These are phyloP conservation scores for Hemileccinum impolitum DNA, from an alignment of 768 basidiomycete genomes.

Conservation along the genomic window DNA sequence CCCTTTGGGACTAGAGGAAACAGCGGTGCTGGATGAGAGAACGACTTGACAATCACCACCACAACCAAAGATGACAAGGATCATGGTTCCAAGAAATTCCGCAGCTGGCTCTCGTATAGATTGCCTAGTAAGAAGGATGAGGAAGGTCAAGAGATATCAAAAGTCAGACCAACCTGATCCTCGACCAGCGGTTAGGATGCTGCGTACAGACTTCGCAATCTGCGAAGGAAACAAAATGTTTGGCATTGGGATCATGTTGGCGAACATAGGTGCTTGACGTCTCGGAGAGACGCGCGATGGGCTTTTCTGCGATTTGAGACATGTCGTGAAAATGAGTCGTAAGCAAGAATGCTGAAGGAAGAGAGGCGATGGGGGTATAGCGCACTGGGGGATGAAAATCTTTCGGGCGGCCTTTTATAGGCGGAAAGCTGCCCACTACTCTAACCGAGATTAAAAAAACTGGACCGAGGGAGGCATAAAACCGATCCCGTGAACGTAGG, in stretches of 20 bases:
- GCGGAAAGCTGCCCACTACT: neutral
- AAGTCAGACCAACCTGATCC: conserved; percentile 40
- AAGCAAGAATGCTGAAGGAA: neutral
- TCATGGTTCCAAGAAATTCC: conserved; percentile 58
- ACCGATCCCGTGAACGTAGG: neutral
- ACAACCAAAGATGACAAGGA: conserved; percentile 57
- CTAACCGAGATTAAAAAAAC: conserved; percentile 5
- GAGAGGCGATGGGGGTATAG: neutral
- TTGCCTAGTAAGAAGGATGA: conserved; percentile 31
- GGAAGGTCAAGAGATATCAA: neutral
- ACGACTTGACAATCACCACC: conserved; percentile 57
- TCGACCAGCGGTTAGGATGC: conserved; percentile 55
- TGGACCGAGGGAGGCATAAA: neutral
- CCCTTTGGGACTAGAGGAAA: conserved; percentile 50
- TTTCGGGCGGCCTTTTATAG: conserved; percentile 22
- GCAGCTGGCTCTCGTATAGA: conserved; percentile 56
- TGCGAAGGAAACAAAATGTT: conserved; percentile 14
- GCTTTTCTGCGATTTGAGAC: conserved; percentile 19
- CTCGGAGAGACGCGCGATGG: conserved; percentile 18
- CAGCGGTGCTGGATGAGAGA: conserved; percentile 43
- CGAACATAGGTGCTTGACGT: conserved; percentile 13
- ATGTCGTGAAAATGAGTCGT: conserved; percentile 13
- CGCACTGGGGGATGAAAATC: neutral
- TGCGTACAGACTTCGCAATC: conserved; percentile 35
- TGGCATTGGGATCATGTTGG: conserved; percentile 3